Evolutionary conservation across 257 asterid genomes (phyloP).

Genomic region (Verbascum thapsus): DNA sequence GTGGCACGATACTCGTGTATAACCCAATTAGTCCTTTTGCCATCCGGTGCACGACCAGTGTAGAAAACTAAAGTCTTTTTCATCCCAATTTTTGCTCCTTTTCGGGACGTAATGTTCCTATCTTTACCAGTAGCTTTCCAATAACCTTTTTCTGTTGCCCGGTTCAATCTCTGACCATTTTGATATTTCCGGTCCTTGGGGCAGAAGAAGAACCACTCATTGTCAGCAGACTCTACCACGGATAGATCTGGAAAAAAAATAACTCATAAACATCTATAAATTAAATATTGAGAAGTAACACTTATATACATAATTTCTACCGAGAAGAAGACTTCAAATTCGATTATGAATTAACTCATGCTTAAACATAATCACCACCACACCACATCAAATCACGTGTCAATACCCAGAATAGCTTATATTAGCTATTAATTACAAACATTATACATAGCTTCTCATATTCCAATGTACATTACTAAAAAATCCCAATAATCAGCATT

Average conservation of each 20-base stretch:
- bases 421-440: background rate
- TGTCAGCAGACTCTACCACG: slow-evolving; percentile 67
- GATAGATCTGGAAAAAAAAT: slow-evolving; percentile 70
- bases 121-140: slow-evolving; percentile 99
- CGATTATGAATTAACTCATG: no score
- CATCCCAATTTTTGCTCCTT: slow-evolving; percentile 83
- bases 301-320: no score
- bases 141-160: slow-evolving; percentile 87
- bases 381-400: background rate
- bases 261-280: slow-evolving; percentile 20
- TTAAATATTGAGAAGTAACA: no score
- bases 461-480: slow-evolving; percentile 9
- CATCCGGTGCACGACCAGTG: slow-evolving; percentile 93
- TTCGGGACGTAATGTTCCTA: slow-evolving; percentile 67
- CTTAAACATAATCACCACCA: no score
- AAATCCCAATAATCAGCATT: background rate
- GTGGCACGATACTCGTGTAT: slow-evolving; percentile 96
- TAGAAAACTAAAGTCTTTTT: slow-evolving; percentile 90
- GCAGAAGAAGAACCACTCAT: slow-evolving; percentile 99
- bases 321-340: no score
- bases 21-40: slow-evolving; percentile 94
- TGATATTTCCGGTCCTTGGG: slow-evolving; percentile 97
- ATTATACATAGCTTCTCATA: background rate
- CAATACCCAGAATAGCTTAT: background rate
- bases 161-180: slow-evolving; percentile 84